A percentile compares a stretch with the other conserved stretches of the same genome.
phyloP scores from a whole-genome alignment of 768 basidiomycete genomes.

The Panellus pusillus region DNA sequence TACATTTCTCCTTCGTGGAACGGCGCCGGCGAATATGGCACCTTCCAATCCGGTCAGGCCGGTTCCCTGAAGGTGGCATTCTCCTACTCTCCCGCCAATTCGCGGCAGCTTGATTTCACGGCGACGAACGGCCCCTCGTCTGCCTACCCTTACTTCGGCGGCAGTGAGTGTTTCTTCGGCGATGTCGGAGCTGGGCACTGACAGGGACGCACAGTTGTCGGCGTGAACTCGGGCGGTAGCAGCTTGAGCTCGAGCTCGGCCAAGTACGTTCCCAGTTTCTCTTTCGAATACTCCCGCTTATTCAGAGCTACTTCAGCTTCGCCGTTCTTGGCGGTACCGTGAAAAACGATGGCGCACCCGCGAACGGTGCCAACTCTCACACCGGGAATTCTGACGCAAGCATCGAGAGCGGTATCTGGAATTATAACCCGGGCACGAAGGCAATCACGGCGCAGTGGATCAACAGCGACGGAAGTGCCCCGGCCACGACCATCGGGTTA shows the following conservation, averaged over 20 bases:
- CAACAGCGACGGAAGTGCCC: background rate
- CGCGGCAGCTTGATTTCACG: background rate
- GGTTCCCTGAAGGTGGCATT: background rate
- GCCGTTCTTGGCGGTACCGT: background rate
- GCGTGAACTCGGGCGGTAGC: background rate
- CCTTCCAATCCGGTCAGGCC: background rate
- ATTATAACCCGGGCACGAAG: background rate
- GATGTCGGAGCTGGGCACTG: background rate
- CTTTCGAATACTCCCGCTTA: too few relatives aligned
- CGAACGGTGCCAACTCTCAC: background rate
- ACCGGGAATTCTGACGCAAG: background rate
- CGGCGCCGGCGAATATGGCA: background rate
- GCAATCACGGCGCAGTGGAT: background rate
- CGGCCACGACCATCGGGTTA: background rate
- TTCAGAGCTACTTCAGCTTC: background rate
- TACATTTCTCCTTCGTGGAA: background rate
- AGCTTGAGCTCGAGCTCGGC: background rate
- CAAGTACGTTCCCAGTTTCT: background rate
- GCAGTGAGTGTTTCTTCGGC: background rate
- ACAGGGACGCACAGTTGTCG: background rate
- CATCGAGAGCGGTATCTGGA: background rate
- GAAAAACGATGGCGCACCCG: background rate
- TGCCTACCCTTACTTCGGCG: background rate
- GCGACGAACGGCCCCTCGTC: background rate
- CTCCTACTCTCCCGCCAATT: background rate